Base-by-base conservation (phyloP, 75 land plant genomes). In the Adiantum capillusveneris region DNA sequence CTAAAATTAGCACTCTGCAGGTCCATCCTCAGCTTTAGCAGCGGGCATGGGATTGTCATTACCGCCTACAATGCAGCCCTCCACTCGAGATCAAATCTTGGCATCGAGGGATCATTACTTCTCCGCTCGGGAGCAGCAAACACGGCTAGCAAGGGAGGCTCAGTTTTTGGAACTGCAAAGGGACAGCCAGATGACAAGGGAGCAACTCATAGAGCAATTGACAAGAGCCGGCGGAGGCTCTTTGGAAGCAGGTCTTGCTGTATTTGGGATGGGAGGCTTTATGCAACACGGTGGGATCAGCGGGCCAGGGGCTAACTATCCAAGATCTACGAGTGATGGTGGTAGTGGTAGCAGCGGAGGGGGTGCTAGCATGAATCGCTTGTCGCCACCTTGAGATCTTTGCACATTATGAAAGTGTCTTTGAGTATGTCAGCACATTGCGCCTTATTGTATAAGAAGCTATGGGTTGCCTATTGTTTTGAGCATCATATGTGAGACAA, bases 211-310 rank as follows among this genome's bases (percentile, higher is more conserved):
- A 24, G 55, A 53, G 6, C 55, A 53, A 13, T 3, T 53, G 14
- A 53, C 55, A 26, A 53, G 55, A 14, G 28, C 28, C 5, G 55
- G 55, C 7, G 55, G 55, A 19, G 55, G 55, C 28, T 53, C 55
- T 5, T 26, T 53, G 3, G 55, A 53, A 5, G 55, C 28, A 26
- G 55, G 55, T 25, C 29, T 53, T 1, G 55, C 29, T 53, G 25
- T 27, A 2, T 24, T 53, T 26, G 55, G 55, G 28, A 53, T 22
- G 55, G 55, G 55, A 3, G 55, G 50, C 6, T 46, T 2, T 46
- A 3, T 18, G 3, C 50, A 46, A 6, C 50, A 46, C 17, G 50
- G 50, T 46, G 2, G 5, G 50, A 2, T 46, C 6, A 14, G 50
- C 6, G 22, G 22, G 13, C 18, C 50, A 2, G 22, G 18, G 14